phyloP scores from a whole-genome alignment of 306 rosid species.

The Macrotyloma uniflorum region DNA sequence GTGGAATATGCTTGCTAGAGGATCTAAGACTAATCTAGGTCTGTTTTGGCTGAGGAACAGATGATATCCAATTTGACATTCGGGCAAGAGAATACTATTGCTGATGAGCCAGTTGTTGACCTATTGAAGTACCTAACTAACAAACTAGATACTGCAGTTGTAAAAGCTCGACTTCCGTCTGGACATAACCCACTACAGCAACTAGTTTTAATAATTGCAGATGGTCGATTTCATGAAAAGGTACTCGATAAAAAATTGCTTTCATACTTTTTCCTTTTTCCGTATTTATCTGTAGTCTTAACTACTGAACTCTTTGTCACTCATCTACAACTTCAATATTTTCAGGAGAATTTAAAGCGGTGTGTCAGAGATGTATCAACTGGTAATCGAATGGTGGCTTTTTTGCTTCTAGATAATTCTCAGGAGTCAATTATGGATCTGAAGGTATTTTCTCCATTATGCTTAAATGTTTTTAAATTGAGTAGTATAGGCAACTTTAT shows the following conservation, averaged over 20 bases:
- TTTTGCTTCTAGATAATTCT: constrained; percentile 77
- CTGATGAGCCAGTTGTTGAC: constrained; percentile 83
- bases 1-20: constrained; percentile 5
- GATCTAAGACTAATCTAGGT: not conserved
- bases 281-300: no score
- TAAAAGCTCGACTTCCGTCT: constrained; percentile 81
- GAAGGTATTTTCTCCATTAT: constrained; percentile 40
- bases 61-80: constrained; percentile 88
- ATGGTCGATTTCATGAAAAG: constrained; percentile 83
- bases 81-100: constrained; percentile 82
- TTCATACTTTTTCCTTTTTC: not conserved
- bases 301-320: not conserved
- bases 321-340: not conserved
- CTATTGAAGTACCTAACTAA: constrained; percentile 67
- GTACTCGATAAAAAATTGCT: constrained; percentile 35
- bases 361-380: constrained; percentile 59
- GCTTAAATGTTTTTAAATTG: not conserved
- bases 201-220: constrained; percentile 86
- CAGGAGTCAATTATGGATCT: constrained; percentile 69
- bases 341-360: constrained; percentile 68
- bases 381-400: constrained; percentile 82
- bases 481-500: not conserved
- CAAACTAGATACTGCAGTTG: constrained; percentile 74
- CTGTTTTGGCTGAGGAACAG: constrained; percentile 49
- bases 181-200: constrained; percentile 85